A percentile compares a stretch with the other conserved stretches of the same genome.
These are phyloP conservation scores for Saccharomyces kudriavzevii DNA, from an alignment of 805 yeast species.

Conservation along the genomic window DNA sequence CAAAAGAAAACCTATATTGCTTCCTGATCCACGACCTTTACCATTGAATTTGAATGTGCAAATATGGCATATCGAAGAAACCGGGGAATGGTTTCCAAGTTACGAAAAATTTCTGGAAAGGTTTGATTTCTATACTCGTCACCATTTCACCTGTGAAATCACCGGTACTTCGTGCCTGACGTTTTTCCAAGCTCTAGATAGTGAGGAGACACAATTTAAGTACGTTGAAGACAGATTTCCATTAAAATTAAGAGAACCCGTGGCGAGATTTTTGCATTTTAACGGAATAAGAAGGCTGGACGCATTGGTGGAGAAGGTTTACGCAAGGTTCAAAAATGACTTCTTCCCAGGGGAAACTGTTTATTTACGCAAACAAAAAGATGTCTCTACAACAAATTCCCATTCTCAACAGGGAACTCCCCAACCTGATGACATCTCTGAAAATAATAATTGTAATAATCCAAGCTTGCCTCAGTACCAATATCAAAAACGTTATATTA, in stretches of 20 bases:
- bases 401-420: slow-evolving; percentile 17
- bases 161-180: slow-evolving; percentile 90
- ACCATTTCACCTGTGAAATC: slow-evolving; percentile 88
- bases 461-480: slow-evolving; percentile 9
- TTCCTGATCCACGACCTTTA: slow-evolving; percentile 47
- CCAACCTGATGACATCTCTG: slow-evolving; percentile 9
- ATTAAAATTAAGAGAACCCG: slow-evolving; percentile 84
- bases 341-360: slow-evolving; percentile 90
- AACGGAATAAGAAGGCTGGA: slow-evolving; percentile 76
- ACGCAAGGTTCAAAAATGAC: slow-evolving; percentile 65
- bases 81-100: slow-evolving; percentile 77
- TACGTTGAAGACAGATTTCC: slow-evolving; percentile 80
- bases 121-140: slow-evolving; percentile 62
- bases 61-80: slow-evolving; percentile 76
- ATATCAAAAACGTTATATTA: slow-evolving; percentile 37
- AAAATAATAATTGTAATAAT: not conserved
- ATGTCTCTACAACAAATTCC: slow-evolving; percentile 1
- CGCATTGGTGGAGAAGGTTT: slow-evolving; percentile 79
- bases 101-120: slow-evolving; percentile 71
- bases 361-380: slow-evolving; percentile 37
- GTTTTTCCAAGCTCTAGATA: slow-evolving; percentile 77
- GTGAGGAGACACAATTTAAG: slow-evolving; percentile 56
- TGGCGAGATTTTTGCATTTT: slow-evolving; percentile 77
- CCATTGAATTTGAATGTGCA: slow-evolving; percentile 50
- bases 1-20: slow-evolving; percentile 62